phyloP scores from a whole-genome alignment of 164 flowering plant species.

The Kalanchoe fedtschenkoi region DNA sequence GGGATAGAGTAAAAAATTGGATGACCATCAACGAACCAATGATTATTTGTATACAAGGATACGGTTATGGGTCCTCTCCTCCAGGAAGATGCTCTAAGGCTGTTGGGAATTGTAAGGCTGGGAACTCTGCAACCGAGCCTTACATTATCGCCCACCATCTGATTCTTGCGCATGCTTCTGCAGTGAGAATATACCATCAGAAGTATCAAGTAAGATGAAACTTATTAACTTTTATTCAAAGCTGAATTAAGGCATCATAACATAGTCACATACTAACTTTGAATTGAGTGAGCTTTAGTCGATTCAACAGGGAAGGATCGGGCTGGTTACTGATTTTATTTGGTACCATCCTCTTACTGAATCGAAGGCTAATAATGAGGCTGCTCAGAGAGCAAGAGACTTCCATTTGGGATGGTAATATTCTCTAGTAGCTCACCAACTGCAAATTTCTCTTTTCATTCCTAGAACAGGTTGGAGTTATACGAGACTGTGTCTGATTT shows the following conservation, averaged over 20 bases:
- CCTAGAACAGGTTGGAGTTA: too few species aligned
- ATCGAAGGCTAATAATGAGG: slow-evolving; percentile 19
- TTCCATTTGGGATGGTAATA: slow-evolving; percentile 35
- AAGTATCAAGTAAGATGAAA: slow-evolving; percentile 20
- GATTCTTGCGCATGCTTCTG: slow-evolving; percentile 1
- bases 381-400: slow-evolving; percentile 37
- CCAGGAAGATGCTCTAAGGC: slow-evolving; percentile 21
- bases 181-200: slow-evolving; percentile 14
- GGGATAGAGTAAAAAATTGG: slow-evolving; percentile 23
- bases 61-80: slow-evolving; percentile 8
- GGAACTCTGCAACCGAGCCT: slow-evolving; percentile 32
- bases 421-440: too few species aligned
- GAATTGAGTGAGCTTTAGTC: neutral
- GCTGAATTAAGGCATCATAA: neutral
- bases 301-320: slow-evolving; percentile 28
- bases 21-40: slow-evolving; percentile 17
- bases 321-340: slow-evolving; percentile 25
- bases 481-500: too few species aligned
- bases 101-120: slow-evolving; percentile 25
- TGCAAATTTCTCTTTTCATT: too few species aligned
- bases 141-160: slow-evolving; percentile 8
- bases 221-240: neutral
- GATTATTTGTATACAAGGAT: slow-evolving; percentile 1
- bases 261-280: neutral
- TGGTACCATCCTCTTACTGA: slow-evolving; percentile 35